phyloP scores from a whole-genome alignment of 2,329 filamentous ascomycete genomes.

The Juglanconis sp. region DNA sequence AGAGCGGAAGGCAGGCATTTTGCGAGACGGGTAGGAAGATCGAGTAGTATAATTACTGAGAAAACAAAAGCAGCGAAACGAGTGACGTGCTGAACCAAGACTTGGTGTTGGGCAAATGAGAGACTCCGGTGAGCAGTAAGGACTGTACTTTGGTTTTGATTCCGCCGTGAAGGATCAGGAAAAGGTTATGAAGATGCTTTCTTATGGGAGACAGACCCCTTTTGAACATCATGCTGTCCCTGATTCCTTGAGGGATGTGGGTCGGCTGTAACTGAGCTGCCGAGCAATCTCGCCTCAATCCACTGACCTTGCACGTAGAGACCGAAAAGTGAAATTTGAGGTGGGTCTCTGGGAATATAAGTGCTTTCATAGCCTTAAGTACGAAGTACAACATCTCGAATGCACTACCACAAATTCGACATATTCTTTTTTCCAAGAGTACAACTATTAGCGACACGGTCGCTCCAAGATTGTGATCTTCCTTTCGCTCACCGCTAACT shows the following conservation, averaged over 20 bases:
- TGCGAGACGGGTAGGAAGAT: background rate
- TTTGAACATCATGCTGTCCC: background rate
- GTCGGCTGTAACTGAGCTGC: background rate
- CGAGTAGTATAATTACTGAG: background rate
- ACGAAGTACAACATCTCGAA: no score
- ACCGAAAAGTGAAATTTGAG: background rate
- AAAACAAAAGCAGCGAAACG: background rate
- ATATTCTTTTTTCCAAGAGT: no score
- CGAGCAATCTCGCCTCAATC: background rate
- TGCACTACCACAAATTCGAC: no score
- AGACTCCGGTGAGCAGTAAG: slow-evolving; percentile 2
- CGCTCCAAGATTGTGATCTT: no score
- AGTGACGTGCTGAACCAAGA: background rate
- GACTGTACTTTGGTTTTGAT: no score
- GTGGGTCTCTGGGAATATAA: background rate
- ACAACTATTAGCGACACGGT: no score
- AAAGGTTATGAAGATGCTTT: no score
- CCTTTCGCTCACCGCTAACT: background rate
- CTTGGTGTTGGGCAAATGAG: background rate
- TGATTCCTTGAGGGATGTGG: background rate
- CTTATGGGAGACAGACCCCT: background rate
- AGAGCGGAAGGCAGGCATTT: background rate
- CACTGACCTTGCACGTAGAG: background rate
- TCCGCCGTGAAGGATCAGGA: no score
- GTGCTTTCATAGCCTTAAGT: background rate